Conservation (phyloP, 768 basidiomycete genomes). For the Russula brevipes region DNA sequence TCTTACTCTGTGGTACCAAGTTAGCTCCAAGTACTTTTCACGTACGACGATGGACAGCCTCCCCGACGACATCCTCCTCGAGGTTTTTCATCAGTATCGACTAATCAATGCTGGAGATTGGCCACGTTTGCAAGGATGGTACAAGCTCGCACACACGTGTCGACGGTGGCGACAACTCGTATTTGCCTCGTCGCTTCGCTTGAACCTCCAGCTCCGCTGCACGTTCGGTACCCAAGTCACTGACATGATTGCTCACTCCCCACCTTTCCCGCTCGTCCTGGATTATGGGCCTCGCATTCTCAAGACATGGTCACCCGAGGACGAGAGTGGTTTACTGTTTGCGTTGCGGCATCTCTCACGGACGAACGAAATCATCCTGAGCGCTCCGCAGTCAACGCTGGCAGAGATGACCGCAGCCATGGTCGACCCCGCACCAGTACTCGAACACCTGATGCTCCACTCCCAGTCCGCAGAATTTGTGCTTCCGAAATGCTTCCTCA, state of each 20-base stretch:
- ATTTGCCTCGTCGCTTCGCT: conserved; percentile 14
- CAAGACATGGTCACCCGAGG: conserved; percentile 4
- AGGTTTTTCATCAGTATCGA: conserved; percentile 13
- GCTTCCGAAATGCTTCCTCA: conserved; percentile 12
- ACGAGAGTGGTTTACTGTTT: neutral
- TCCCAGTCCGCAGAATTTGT: conserved; percentile 12
- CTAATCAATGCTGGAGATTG: neutral
- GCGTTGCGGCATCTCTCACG: conserved; percentile 3
- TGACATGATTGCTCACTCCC: conserved; percentile 7
- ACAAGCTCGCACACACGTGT: conserved; percentile 14
- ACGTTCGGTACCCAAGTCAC: conserved; percentile 6
- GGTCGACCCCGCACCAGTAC: conserved; percentile 7
- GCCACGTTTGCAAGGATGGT: conserved; percentile 10
- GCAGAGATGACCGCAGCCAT: neutral
- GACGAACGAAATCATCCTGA: conserved; percentile 3
- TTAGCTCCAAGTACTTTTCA: conserved; percentile 14
- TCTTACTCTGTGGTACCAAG: neutral
- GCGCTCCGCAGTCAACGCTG: conserved; percentile 7
- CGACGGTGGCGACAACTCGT: conserved; percentile 13
- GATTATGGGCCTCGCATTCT: conserved; percentile 13
- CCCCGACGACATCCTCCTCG: conserved; percentile 16
- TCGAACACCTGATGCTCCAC: conserved; percentile 9
- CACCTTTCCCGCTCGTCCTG: conserved; percentile 9
- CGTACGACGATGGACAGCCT: conserved; percentile 6
- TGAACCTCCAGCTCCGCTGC: conserved; percentile 16